Percentiles rank a stretch among this genome's conserved stretches.
Evolutionary conservation across 2,329 filamentous ascomycete genomes (phyloP).

Genomic region (Coniochaeta sp.): DNA sequence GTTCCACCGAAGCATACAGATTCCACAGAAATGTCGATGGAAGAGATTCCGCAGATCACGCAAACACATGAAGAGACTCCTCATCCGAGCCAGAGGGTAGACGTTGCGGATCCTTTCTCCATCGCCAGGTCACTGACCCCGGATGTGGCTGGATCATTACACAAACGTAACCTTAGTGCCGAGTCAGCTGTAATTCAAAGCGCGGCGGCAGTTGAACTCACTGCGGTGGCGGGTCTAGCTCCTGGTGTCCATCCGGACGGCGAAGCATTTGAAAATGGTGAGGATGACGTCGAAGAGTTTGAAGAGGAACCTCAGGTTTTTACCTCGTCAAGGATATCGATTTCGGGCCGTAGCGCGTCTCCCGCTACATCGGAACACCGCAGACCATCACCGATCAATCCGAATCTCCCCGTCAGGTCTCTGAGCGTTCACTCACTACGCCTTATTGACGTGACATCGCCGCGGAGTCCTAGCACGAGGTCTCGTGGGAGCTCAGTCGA

Average conservation of each 20-base stretch:
- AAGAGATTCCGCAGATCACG: background rate
- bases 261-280: constrained; percentile 48
- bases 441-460: constrained; percentile 48
- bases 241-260: constrained; percentile 30
- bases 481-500: constrained; percentile 44
- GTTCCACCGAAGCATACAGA: background rate
- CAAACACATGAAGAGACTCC: background rate
- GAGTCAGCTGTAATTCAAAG: constrained; percentile 5
- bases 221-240: constrained; percentile 1
- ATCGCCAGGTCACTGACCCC: background rate
- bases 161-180: background rate
- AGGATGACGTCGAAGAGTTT: constrained; percentile 33
- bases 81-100: background rate
- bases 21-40: background rate
- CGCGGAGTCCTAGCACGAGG: constrained; percentile 38
- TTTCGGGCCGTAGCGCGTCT: constrained; percentile 41
- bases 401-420: constrained; percentile 30
- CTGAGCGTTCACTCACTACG: constrained; percentile 48
- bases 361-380: constrained; percentile 40
- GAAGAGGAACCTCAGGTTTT: constrained; percentile 49
- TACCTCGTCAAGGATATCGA: constrained; percentile 48
- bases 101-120: background rate
- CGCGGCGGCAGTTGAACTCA: constrained; percentile 9
- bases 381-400: constrained; percentile 28
- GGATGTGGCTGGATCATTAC: background rate